Base-by-base conservation (phyloP, 2,329 filamentous ascomycete genomes). In the Nemania diffusa region DNA sequence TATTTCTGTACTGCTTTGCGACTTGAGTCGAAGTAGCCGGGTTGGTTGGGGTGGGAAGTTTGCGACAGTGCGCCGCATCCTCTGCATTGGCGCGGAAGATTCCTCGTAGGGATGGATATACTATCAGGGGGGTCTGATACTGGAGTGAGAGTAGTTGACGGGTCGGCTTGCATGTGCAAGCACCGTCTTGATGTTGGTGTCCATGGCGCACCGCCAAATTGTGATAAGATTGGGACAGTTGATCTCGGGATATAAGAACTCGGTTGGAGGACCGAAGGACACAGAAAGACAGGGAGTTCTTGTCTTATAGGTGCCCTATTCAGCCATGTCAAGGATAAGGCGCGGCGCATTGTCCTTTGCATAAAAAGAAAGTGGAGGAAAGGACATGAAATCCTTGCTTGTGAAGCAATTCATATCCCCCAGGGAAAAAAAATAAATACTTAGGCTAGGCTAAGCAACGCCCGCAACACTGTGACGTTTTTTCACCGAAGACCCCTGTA, bases 41-140 rank as follows among this genome's bases (percentile, higher is more conserved):
- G 80, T 66, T 85, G 79, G 29, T 84, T 77, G 0, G 84, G 77
- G 20, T 85, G 77, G 0, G 76, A 75, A 0, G 84, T 88, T 76
- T 92, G 90, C 52, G 87, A 83, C 71, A 90, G 83, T 15, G 89
- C 89, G 51, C 90, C 90, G 74, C 90, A 92, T 40, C 90, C 90
- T 13, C 83, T 83, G 72, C 90, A 92, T 69, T 85, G 87, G 11
- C 82, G 73, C 0, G 90, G 89, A 1, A 91, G 79, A 20, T 71
- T 71, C 52, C 69, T 64, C 34, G 57, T 57, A n/a, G 72, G 65
- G 17, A n/a, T 11, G 29, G 44, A 24, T 37, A 57, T 20, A 24
- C 24, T 15, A n/a, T 34, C 50, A 24, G 65, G 62, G n/a, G 20
- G 50, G 37, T 59, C 24, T n/a, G 52, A 51, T 44, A 24, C 40